Evolutionary conservation across 352 stramenopile genomes (phyloP).

Genomic region (Pythium periplocum): DNA sequence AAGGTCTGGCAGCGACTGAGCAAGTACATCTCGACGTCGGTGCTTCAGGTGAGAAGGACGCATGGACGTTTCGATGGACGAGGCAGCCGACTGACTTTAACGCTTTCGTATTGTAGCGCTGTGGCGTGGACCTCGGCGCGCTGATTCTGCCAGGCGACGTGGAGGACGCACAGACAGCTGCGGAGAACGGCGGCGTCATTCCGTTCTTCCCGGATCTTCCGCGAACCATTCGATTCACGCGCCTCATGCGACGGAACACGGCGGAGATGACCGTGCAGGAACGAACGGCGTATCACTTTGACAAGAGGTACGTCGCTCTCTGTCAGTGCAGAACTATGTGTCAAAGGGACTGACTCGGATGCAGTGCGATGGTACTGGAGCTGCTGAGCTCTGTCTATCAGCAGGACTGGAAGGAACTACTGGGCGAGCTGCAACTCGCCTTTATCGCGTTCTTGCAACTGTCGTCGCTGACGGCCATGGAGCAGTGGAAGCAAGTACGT

Average conservation of each 20-base stretch:
- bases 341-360: conserved; percentile 3
- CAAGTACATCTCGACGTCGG: conserved; percentile 51
- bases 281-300: conserved; percentile 75
- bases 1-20: conserved; percentile 70
- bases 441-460: conserved; percentile 92
- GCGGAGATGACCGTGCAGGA: conserved; percentile 33
- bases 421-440: conserved; percentile 92
- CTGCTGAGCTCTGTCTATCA: conserved; percentile 2
- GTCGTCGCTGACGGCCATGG: conserved; percentile 88
- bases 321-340: too few relatives aligned
- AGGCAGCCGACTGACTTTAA: background rate
- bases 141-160: conserved; percentile 67
- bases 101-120: conserved; percentile 34
- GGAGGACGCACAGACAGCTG: conserved; percentile 30
- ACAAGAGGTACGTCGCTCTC: conserved; percentile 44
- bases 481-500: conserved; percentile 87
- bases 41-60: conserved; percentile 41
- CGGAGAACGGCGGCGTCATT: conserved; percentile 22
- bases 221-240: conserved; percentile 68
- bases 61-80: too few relatives aligned
- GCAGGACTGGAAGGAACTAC: conserved; percentile 62
- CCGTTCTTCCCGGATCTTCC: conserved; percentile 74
- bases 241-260: conserved; percentile 30
- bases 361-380: conserved; percentile 1
- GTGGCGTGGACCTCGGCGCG: conserved; percentile 51